Evolutionary conservation across 1,284 basidiomycete genomes (phyloP), one percentile per base, ranked within the genome.

Genomic region (Thecaphora thlaspeos): DNA sequence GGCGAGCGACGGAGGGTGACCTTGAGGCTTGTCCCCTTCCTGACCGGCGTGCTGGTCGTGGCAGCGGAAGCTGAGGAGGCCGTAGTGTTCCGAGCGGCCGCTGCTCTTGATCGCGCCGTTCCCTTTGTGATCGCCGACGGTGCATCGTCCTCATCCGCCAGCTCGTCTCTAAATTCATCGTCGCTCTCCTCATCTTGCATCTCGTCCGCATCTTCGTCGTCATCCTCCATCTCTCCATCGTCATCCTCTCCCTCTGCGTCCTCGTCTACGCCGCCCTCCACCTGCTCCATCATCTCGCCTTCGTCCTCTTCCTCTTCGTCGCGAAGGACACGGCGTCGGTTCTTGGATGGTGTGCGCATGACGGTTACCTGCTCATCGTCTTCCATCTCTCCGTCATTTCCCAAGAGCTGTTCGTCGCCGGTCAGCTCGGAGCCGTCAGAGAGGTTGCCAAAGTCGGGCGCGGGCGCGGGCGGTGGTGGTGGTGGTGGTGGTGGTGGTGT

Each of bases 161-260:
- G 14, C 46, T 43, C 14, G 41, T 51, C n/a, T 40, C 48, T 14
- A 57, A 57, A 10, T 22, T 40, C 43, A 10, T 55, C 65, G 26
- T 76, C 55, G 17, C 61, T 50, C 40, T 69, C 67, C 12, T 77
- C 76, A 36, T 71, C 69, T n/a, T 70, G 53, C 5, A 46, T 39
- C 22, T 42, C 55, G 3, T 59, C 58, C 41, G 64, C 63, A 2
- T 55, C 77, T 18, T 65, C 79, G 17, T 80, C 39, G 34, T 36
- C 43, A 22, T 61, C 55, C 21, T 50, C 58, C 1, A 55, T 46
- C 39, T 57, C 49, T 15, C 64, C 49, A 19, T 53, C 51, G 19
- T 48, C 58, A 14, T 60, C 64, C 21, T 57, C 52, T 11, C 44
- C 45, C 4, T 47, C 44, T 4, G 42, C 55, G 24, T 61, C 68